phyloP scores from a whole-genome alignment of 2,329 filamentous ascomycete species.

The Fusarium secorum region DNA sequence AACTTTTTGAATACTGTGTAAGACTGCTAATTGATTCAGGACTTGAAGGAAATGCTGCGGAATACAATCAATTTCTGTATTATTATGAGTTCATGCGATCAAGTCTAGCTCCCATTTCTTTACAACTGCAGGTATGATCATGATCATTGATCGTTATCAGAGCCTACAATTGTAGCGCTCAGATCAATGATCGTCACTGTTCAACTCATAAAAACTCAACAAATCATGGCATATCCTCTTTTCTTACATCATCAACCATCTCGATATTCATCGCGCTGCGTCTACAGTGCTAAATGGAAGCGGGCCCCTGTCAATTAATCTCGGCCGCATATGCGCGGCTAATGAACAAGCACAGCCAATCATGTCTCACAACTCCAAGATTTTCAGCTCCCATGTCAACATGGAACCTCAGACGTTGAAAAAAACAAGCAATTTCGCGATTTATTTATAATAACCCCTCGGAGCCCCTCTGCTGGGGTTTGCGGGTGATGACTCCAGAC shows the following conservation, averaged over 20 bases:
- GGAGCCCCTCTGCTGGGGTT: conserved; percentile 1
- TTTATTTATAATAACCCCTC: conserved; percentile 11
- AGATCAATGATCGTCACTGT: too few relatives aligned
- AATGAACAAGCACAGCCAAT: conserved; percentile 36
- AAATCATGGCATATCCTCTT: neutral
- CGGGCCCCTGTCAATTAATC: conserved; percentile 37
- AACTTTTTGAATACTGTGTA: conserved; percentile 15
- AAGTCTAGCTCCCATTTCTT: neutral
- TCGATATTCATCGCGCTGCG: neutral
- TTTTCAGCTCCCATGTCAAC: conserved; percentile 4
- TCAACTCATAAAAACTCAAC: neutral
- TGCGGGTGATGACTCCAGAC: neutral
- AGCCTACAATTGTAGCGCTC: neutral
- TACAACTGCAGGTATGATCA: neutral
- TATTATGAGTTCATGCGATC: neutral
- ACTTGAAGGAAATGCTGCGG: neutral
- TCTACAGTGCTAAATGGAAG: conserved; percentile 30
- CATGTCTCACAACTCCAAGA: conserved; percentile 10
- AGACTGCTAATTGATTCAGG: neutral
- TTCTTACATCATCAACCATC: neutral
- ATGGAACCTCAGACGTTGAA: neutral
- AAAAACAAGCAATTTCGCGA: conserved; percentile 32
- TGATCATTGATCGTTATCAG: accelerated
- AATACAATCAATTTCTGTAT: neutral
- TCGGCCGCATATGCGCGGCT: conserved; percentile 42